Base-by-base conservation (phyloP, 2,329 filamentous ascomycete genomes). In the Macroventuria anomochaeta region DNA sequence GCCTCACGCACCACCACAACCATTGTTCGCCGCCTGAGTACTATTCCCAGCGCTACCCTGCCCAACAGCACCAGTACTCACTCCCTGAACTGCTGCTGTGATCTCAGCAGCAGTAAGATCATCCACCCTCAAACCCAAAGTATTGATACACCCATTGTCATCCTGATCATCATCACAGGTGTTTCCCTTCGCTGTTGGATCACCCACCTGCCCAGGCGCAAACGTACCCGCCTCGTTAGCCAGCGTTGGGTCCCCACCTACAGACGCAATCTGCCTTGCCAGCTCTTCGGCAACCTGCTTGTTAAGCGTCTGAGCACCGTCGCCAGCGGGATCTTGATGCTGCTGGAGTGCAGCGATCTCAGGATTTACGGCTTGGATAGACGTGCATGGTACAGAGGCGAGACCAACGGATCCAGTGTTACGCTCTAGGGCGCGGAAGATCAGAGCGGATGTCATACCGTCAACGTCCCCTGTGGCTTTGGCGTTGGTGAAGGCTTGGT, bases 281-380 rank as follows among this genome's bases (percentile, higher is more conserved):
- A 88, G 76, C 37, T 79, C 80, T 6, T 87, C 76, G 39, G 83
- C 80, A 60, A 88, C 83, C 29, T 78, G 76, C 76, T 87, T 87
- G 78, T 89, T 89, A 40, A 77, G 75, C 1, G 70, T 80, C 12
- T 80, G 79, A 11, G 85, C 83, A 34, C 80, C 81, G 3, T 78
- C 67, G 0, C 83, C 83, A 17, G 86, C 87, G 23, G 87, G 85
- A 69, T 89, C 87, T 58, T 89, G 86, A 73, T 89, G 86, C 73
- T 88, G 85, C 47, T 78, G 75, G 54, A 89, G 70, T 36, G 84
- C 84, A 23, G 79, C 82, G 64, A 89, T 87, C 75, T 89, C 86
- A 2, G 86, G 80, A 74, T 89, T 89, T 53, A 79, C 77, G 13
- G 86, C 83, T 33, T 73, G 38, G 60, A 80, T 84, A 69, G 73